Percentiles rank a stretch among this genome's conserved stretches.
Conservation (phyloP, 2,329 filamentous ascomycete species). For the Pyrenophora teres region DNA sequence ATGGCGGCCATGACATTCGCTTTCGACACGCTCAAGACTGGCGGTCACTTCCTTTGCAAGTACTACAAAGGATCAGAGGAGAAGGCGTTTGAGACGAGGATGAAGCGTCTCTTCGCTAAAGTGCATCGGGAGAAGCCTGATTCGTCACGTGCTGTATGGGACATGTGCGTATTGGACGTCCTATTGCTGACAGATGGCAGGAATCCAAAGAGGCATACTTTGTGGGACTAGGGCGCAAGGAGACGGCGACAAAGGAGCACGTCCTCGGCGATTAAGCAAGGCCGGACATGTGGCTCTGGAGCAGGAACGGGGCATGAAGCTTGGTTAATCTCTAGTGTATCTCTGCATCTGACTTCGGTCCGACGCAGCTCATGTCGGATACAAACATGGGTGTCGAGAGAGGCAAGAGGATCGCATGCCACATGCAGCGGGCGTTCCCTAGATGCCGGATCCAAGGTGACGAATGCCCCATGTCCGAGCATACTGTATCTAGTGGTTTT, state of each 20-base stretch:
- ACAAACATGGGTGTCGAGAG: not conserved
- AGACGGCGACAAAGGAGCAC: conserved; percentile 52
- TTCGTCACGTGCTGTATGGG: conserved; percentile 76
- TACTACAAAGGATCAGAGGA: conserved; percentile 94
- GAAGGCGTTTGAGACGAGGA: conserved; percentile 72
- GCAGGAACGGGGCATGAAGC: not conserved
- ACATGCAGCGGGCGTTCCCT: conserved; percentile 6
- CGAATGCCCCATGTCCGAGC: conserved; percentile 21
- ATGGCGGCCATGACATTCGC: conserved; percentile 82
- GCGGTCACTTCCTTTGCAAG: conserved; percentile 94
- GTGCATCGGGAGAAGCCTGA: conserved; percentile 91
- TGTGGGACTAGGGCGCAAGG: conserved; percentile 74
- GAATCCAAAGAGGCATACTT: conserved; percentile 88
- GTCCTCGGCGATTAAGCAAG: conserved; percentile 47
- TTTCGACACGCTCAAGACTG: conserved; percentile 77
- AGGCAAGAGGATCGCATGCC: not conserved
- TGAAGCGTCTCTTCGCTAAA: conserved; percentile 76
- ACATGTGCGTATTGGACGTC: not conserved
- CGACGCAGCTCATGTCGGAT: conserved; percentile 4
- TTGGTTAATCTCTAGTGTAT: too few species aligned
- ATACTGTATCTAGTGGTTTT: conserved; percentile 26
- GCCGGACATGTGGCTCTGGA: not conserved
- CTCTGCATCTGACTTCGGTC: not conserved
- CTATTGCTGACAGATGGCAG: conserved; percentile 50
- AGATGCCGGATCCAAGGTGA: conserved; percentile 6